phyloP scores from a whole-genome alignment of 306 rosid genomes.

The Malus sieversii region DNA sequence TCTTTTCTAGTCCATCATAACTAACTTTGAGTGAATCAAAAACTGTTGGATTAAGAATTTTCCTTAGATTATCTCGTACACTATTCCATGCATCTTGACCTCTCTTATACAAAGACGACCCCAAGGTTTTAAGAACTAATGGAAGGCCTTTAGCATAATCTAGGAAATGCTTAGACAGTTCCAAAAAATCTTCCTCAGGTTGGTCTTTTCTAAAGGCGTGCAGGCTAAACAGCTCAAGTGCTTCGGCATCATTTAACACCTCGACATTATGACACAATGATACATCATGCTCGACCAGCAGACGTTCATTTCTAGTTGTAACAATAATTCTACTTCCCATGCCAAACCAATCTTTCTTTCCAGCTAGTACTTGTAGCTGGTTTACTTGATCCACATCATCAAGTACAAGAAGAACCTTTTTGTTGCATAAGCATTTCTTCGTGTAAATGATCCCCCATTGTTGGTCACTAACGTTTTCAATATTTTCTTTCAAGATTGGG shows the following conservation, averaged over 20 bases:
- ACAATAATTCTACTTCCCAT: constrained; percentile 30
- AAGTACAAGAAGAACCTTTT: not conserved
- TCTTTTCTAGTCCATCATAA: constrained; percentile 16
- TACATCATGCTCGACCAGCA: not conserved
- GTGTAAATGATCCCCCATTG: not conserved
- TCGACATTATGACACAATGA: too few species aligned
- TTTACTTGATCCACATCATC: not conserved
- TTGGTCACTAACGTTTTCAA: not conserved
- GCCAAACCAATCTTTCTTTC: constrained; percentile 5
- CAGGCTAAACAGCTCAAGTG: too few species aligned
- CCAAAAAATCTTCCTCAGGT: not conserved
- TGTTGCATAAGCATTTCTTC: constrained; percentile 13
- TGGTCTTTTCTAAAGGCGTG: too few species aligned
- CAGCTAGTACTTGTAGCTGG: constrained; percentile 25
- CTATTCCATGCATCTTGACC: not conserved
- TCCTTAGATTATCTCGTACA: not conserved
- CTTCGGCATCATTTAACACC: too few species aligned
- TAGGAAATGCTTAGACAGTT: not conserved
- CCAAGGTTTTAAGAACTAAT: not conserved
- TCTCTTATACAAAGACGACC: not conserved
- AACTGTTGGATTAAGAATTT: constrained; percentile 10
- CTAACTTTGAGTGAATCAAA: constrained; percentile 20
- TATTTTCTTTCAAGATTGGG: not conserved
- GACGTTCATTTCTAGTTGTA: not conserved
- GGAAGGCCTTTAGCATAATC: not conserved